Percentiles rank a stretch among this genome's conserved stretches.
Conservation (phyloP, 352 stramenopile species). For the Phytophthora pini region DNA sequence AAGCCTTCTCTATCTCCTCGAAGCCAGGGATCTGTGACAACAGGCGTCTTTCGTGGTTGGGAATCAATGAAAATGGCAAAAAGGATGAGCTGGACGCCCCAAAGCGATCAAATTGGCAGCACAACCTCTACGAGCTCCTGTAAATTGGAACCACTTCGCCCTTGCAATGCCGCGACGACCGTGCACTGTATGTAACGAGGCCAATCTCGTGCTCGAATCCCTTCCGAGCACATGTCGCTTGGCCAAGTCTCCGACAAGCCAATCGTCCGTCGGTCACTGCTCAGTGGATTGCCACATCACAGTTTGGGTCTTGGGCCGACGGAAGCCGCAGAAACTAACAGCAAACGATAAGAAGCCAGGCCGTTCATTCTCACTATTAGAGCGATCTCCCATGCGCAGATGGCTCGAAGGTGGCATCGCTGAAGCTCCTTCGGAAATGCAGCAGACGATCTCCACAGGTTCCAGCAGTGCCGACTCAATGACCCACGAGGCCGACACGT, state of each 20-base stretch:
- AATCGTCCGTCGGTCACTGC: slow-evolving; percentile 23
- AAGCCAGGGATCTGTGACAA: slow-evolving; percentile 24
- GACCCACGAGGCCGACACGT: neutral
- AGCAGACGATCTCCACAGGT: slow-evolving; percentile 11
- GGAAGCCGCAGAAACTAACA: slow-evolving; percentile 23
- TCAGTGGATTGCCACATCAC: slow-evolving; percentile 6
- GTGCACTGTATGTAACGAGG: slow-evolving; percentile 28
- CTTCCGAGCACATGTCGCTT: slow-evolving; percentile 37
- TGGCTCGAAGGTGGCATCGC: slow-evolving; percentile 22
- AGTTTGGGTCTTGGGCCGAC: slow-evolving; percentile 25
- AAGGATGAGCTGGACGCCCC: neutral
- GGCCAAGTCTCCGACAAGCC: slow-evolving; percentile 18
- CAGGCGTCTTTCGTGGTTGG: slow-evolving; percentile 10
- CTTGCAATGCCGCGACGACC: slow-evolving; percentile 11
- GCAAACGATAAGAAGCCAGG: slow-evolving; percentile 15
- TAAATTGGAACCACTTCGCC: slow-evolving; percentile 15
- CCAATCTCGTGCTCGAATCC: slow-evolving; percentile 35
- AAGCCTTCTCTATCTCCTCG: neutral
- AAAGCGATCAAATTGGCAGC: too few species aligned
- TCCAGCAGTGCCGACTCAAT: neutral
- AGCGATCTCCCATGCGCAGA: slow-evolving; percentile 25
- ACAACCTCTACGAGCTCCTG: slow-evolving; percentile 1
- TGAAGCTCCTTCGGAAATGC: slow-evolving; percentile 17
- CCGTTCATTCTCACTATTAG: neutral
- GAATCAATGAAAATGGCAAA: slow-evolving; percentile 6